Percentiles rank a stretch among this genome's conserved stretches.
phyloP scores from a whole-genome alignment of 257 asterid species.

The Petunia secreta region DNA sequence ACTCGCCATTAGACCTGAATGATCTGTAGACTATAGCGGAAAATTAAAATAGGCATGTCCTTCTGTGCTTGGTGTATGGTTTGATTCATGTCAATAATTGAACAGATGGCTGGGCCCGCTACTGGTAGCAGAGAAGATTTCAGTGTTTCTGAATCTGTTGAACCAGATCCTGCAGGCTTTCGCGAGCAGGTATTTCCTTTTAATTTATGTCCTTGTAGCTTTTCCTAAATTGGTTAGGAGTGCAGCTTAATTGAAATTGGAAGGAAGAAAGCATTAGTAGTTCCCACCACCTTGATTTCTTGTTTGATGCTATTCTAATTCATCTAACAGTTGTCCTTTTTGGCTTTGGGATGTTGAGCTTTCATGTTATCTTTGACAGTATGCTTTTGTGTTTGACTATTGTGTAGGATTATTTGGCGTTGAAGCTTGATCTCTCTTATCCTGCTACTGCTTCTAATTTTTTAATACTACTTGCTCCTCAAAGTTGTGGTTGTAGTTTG shows the following conservation, averaged over 20 bases:
- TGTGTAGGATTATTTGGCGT: too few relatives aligned
- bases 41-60: background rate
- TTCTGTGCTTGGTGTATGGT: constrained; percentile 3
- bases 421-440: too few relatives aligned
- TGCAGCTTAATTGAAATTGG: background rate
- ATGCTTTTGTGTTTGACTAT: too few relatives aligned
- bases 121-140: constrained; percentile 63
- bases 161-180: constrained; percentile 79
- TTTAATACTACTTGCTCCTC: background rate
- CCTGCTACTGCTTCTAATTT: background rate
- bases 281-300: background rate
- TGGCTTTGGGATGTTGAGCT: too few relatives aligned
- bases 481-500: too few relatives aligned
- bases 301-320: background rate
- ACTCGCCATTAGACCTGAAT: constrained; percentile 14
- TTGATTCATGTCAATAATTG: constrained; percentile 31
- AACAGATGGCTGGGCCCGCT: constrained; percentile 60
- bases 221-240: background rate
- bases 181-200: constrained; percentile 65
- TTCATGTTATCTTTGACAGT: too few relatives aligned
- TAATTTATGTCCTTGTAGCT: background rate
- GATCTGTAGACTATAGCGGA: background rate
- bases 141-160: constrained; percentile 50
- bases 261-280: background rate
- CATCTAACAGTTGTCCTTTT: too few relatives aligned